These are phyloP conservation scores for Phytopythium aichiense DNA, from an alignment of 352 stramenopile species.

Conservation along the genomic window DNA sequence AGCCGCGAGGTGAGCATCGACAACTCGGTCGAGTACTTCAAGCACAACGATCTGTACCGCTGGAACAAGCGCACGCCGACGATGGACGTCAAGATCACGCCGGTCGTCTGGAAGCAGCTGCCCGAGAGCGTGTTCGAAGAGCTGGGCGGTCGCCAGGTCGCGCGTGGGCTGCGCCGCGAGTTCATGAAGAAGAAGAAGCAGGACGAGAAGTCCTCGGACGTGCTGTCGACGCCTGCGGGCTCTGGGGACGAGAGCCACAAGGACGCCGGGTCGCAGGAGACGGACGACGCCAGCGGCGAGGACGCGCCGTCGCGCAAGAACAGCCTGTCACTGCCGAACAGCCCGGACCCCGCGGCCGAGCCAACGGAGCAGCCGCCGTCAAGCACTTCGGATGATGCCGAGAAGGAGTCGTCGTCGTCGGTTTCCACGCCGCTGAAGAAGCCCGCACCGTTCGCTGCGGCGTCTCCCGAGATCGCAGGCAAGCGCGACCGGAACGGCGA, in stretches of 20 bases:
- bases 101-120: conserved; percentile 81
- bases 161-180: conserved; percentile 59
- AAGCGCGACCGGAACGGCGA: conserved; percentile 10
- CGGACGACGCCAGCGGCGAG: conserved; percentile 45
- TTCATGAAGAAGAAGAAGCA: conserved; percentile 87
- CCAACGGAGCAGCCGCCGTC: conserved; percentile 15
- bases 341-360: conserved; percentile 48
- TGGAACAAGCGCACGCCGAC: conserved; percentile 86
- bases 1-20: conserved; percentile 82
- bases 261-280: conserved; percentile 53
- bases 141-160: conserved; percentile 63
- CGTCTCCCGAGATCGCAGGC: conserved; percentile 5
- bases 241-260: conserved; percentile 54
- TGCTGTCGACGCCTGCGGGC: conserved; percentile 24
- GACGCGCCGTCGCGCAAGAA: conserved; percentile 21
- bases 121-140: conserved; percentile 85
- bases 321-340: conserved; percentile 36
- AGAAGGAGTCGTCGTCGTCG: conserved; percentile 24
- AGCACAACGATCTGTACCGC: conserved; percentile 85
- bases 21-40: conserved; percentile 86
- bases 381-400: conserved; percentile 15
- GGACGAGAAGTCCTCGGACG: conserved; percentile 66
- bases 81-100: conserved; percentile 87
- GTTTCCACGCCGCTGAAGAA: conserved; percentile 34
- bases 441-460: conserved; percentile 12